phyloP scores from a whole-genome alignment of 176 grass and related monocot species.

The Cocos nucifera region DNA sequence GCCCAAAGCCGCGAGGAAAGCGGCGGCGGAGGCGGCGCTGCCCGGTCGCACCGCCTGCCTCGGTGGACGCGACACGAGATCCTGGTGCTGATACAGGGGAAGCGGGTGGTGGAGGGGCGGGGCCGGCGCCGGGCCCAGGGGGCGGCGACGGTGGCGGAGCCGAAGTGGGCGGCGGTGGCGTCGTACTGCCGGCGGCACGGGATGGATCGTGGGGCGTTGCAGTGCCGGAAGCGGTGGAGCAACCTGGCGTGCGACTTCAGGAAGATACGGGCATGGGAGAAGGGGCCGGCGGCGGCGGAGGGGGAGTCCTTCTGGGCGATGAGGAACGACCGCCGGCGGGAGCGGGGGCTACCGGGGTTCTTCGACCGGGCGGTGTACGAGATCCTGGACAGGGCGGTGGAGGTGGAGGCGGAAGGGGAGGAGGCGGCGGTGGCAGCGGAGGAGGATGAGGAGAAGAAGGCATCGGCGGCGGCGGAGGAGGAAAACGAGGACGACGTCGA shows the following conservation, averaged over 20 bases:
- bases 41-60: conserved; percentile 15
- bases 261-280: conserved; percentile 45
- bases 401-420: background rate
- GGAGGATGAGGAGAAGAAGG: no score
- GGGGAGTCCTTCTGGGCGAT: conserved; percentile 54
- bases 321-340: conserved; percentile 36
- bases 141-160: conserved; percentile 14
- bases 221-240: conserved; percentile 57
- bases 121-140: conserved; percentile 2
- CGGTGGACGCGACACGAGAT: conserved; percentile 62
- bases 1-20: no score
- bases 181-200: conserved; percentile 51
- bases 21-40: conserved; percentile 27
- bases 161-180: conserved; percentile 56
- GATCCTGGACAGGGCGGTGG: conserved; percentile 14
- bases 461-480: background rate
- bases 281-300: conserved; percentile 1
- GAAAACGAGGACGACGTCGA: background rate
- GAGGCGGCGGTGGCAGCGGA: no score
- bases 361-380: conserved; percentile 50
- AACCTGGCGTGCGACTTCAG: conserved; percentile 60
- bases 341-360: conserved; percentile 36
- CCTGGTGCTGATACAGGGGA: conserved; percentile 42
- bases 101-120: conserved; percentile 30
- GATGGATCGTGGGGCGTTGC: conserved; percentile 40